Percentiles rank a stretch among this genome's conserved stretches.
phyloP scores from a whole-genome alignment of 2,329 filamentous ascomycete genomes.

The Hortaea sp. region DNA sequence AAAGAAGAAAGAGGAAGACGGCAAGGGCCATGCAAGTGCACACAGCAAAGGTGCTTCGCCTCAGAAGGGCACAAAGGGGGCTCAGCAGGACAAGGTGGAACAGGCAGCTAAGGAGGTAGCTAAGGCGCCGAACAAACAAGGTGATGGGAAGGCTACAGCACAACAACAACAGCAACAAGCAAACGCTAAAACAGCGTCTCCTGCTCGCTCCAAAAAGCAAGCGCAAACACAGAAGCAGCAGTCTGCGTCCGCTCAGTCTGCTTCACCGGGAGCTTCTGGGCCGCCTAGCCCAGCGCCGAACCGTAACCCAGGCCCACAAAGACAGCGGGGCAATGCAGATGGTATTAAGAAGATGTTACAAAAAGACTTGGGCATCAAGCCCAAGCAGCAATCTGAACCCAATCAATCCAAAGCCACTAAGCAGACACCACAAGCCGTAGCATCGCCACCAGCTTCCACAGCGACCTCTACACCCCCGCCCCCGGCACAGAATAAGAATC shows the following conservation, averaged over 20 bases:
- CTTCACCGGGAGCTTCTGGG: constrained; percentile 25
- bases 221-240: constrained; percentile 17
- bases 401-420: constrained; percentile 3
- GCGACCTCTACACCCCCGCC: constrained; percentile 7
- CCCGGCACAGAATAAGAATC: constrained; percentile 5
- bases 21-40: constrained; percentile 19
- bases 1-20: constrained; percentile 41
- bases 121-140: constrained; percentile 45
- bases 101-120: constrained; percentile 41
- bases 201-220: constrained; percentile 18
- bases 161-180: constrained; percentile 1
- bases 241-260: constrained; percentile 26
- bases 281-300: constrained; percentile 10
- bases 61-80: constrained; percentile 29
- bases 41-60: constrained; percentile 26
- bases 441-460: constrained; percentile 9
- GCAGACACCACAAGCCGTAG: constrained; percentile 22
- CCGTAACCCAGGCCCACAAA: constrained; percentile 12
- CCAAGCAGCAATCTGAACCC: constrained; percentile 18
- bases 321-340: constrained; percentile 21
- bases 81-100: constrained; percentile 19
- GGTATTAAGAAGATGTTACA: constrained; percentile 46
- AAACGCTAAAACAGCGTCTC: constrained; percentile 23
- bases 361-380: constrained; percentile 49
- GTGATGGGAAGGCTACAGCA: constrained; percentile 17